These are phyloP conservation scores for Plasmodium vivax DNA, from an alignment of 169 alveolate genomes.

Conservation along the genomic window DNA sequence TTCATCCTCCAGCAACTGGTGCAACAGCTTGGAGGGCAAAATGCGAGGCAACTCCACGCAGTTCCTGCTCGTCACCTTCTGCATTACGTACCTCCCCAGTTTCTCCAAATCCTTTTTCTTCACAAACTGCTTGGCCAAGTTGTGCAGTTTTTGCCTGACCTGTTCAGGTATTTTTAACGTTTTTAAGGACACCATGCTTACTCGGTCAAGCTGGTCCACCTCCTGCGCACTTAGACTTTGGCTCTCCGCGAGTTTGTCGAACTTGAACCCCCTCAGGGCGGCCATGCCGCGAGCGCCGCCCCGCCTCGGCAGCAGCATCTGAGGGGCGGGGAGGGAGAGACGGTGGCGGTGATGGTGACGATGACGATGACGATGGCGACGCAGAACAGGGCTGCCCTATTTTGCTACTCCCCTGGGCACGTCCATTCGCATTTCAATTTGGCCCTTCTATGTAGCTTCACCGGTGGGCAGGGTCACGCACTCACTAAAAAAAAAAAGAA, in stretches of 20 bases:
- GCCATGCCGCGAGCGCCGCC: background rate
- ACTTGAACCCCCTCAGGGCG: conserved; percentile 21
- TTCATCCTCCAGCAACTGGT: background rate
- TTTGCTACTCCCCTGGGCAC: background rate
- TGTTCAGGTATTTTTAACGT: conserved; percentile 80
- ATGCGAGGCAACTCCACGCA: conserved; percentile 89
- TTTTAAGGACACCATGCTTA: conserved; percentile 54
- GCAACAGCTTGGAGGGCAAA: conserved; percentile 81
- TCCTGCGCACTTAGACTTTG: conserved; percentile 64
- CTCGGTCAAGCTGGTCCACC: conserved; percentile 32
- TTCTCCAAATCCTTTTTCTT: conserved; percentile 87
- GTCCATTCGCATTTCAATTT: background rate
- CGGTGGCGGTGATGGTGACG: too few species aligned
- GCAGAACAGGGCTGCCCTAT: background rate
- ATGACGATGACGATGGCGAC: too few species aligned
- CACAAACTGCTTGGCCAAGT: conserved; percentile 76
- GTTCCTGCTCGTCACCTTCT: conserved; percentile 81
- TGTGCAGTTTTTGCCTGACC: conserved; percentile 78
- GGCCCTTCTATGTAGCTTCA: background rate
- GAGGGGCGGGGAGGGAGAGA: background rate
- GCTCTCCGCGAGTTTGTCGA: conserved; percentile 48
- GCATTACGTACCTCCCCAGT: conserved; percentile 81
- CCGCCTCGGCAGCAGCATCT: background rate
- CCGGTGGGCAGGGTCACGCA: background rate
- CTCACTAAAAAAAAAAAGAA: background rate